Conservation (phyloP, 2,329 filamentous ascomycete species). For the Trichophyton mentagrophytes region DNA sequence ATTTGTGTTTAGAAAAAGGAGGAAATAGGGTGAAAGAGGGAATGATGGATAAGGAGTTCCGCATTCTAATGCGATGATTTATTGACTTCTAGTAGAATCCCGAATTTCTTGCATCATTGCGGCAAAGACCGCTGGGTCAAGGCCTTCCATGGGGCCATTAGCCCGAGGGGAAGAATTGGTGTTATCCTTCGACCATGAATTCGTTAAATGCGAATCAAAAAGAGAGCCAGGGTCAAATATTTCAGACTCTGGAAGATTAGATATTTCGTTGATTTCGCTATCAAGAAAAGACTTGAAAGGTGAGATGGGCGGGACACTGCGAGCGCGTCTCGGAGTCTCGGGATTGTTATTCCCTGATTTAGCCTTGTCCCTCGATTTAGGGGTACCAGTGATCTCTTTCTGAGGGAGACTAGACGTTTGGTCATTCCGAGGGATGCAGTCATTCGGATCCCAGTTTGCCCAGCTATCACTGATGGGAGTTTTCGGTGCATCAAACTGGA, state of each 20-base stretch:
- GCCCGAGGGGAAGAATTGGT: background rate
- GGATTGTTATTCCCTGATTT: background rate
- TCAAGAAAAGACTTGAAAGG: conserved; percentile 4
- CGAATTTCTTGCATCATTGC: conserved; percentile 11
- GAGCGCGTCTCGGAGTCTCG: background rate
- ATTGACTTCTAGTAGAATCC: background rate
- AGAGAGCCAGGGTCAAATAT: conserved; percentile 25
- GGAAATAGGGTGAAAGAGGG: background rate
- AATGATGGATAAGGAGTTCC: background rate
- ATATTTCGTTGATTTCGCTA: conserved; percentile 5
- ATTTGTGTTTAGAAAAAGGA: background rate
- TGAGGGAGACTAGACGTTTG: background rate
- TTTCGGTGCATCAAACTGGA: conserved; percentile 20
- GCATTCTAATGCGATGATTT: background rate
- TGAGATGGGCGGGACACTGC: background rate
- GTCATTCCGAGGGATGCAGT: conserved; percentile 23
- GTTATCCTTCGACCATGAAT: conserved; percentile 17
- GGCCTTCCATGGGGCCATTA: conserved; percentile 7
- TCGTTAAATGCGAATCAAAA: conserved; percentile 18
- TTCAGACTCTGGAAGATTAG: conserved; percentile 12
- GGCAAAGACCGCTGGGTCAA: conserved; percentile 8
- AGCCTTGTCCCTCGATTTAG: background rate
- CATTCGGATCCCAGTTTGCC: conserved; percentile 27
- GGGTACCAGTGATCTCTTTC: background rate
- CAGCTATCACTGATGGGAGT: conserved; percentile 19